Evolutionary conservation across 2,329 filamentous ascomycete genomes (phyloP).

Genomic region (Ilyonectria robusta): DNA sequence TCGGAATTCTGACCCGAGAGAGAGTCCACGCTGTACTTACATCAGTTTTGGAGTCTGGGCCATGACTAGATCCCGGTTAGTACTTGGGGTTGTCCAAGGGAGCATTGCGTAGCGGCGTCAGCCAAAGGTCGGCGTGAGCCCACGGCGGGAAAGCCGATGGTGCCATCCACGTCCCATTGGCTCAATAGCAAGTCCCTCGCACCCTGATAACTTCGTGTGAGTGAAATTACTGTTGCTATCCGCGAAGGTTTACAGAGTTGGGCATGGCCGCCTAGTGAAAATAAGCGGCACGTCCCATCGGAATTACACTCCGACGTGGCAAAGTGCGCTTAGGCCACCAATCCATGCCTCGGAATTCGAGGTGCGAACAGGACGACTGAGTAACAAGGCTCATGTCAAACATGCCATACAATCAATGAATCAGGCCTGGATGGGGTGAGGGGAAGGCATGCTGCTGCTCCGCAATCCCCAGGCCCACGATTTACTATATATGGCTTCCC

Average conservation of each 20-base stretch:
- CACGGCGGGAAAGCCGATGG: no score
- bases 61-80: no score
- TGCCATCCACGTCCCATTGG: no score
- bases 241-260: neutral
- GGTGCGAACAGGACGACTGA: neutral
- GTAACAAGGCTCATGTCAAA: neutral
- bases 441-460: neutral
- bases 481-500: conserved; percentile 14
- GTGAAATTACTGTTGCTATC: no score
- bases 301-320: neutral
- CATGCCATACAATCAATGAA: neutral
- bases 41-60: no score
- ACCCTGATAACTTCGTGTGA: no score
- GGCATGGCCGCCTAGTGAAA: neutral
- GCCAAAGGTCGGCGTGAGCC: no score
- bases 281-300: neutral
- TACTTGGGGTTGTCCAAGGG: no score
- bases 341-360: neutral
- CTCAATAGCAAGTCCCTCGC: no score
- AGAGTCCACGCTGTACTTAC: no score
- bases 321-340: neutral
- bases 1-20: no score
- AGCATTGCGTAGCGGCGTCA: no score
- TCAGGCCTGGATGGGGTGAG: neutral
- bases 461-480: conserved; percentile 7